These are phyloP conservation scores for Exophiala mesophila DNA, from an alignment of 2,329 filamentous ascomycete species.

Conservation along the genomic window DNA sequence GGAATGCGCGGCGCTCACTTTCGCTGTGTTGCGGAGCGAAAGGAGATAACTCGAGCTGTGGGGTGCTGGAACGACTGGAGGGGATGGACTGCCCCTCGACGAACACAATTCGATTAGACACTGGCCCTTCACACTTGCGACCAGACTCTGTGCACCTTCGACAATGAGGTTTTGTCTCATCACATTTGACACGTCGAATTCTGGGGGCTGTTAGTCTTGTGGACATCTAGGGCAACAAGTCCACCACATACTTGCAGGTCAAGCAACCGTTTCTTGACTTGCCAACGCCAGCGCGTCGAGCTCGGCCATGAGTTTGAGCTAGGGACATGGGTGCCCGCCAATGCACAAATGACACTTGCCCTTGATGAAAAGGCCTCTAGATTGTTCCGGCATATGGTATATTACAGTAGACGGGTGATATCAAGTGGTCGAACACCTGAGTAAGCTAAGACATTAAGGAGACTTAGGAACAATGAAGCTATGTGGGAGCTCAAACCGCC, in stretches of 20 bases:
- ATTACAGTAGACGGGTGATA: too few relatives aligned
- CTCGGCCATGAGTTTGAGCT: not conserved
- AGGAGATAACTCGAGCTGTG: slow-evolving; percentile 8
- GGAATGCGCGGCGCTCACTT: slow-evolving; percentile 20
- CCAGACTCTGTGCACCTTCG: slow-evolving; percentile 17
- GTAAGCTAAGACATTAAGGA: too few relatives aligned
- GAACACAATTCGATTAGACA: slow-evolving; percentile 12
- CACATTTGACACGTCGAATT: slow-evolving; percentile 20
- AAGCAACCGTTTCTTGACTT: slow-evolving; percentile 9
- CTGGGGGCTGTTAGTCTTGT: slow-evolving; percentile 2
- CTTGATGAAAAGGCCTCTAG: too few relatives aligned
- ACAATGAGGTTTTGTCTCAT: slow-evolving; percentile 20
- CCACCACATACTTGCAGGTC: slow-evolving; percentile 8
- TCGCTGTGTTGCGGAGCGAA: slow-evolving; percentile 9
- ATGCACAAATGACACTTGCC: too few relatives aligned
- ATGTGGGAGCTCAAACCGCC: too few relatives aligned
- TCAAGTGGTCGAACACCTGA: too few relatives aligned
- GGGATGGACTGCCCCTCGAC: slow-evolving; percentile 3
- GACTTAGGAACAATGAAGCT: too few relatives aligned
- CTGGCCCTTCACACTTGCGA: slow-evolving; percentile 18
- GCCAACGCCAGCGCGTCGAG: slow-evolving; percentile 2
- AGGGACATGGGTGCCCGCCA: too few relatives aligned
- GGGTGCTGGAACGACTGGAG: slow-evolving; percentile 7
- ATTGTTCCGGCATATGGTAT: too few relatives aligned
- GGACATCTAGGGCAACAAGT: not conserved